Base-by-base conservation (phyloP, 768 basidiomycete species). In the Chalciporus sphaerocephalus region DNA sequence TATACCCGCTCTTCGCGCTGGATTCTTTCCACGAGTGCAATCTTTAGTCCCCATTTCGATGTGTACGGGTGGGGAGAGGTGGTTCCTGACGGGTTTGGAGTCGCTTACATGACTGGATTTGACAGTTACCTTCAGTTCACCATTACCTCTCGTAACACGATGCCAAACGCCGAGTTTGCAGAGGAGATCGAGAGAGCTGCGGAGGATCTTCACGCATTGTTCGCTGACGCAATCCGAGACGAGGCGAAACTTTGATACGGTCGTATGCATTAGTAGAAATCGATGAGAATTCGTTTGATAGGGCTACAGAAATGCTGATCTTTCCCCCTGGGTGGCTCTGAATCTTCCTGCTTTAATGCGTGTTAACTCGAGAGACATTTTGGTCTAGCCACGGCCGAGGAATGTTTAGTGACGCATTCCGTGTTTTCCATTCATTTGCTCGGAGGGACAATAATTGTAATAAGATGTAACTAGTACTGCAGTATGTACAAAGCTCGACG, bases 21-120 rank as follows among this genome's bases (percentile, higher is more conserved):
- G 94, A 81, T 83, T 6, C 70, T 97, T 54, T 93, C 90, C 62
- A 97, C 94, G 13, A 92, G 88, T 42, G 86, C 90, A 5, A 73
- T 97, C 23, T 87, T 86, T 56, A 90, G 87, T n/a, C 83, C 83
- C 48, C 85, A 88, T 64, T 82, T 97, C 58, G 76, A 74, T 28
- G 81, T 76, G 17, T 92, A 96, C 65, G 93, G 93, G 12, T 97
- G 94, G 94, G 94, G 94, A 39, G 89, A 92, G 76, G 88, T 97
- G 36, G 91, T 95, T 20, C 84, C 89, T 1, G 85, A 96, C 53
- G 94, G 94, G 1, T 97, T 94, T 60, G 94, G 94, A 24, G 85
- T 97, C 23, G 87, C 92, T 11, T 97, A 97, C 60, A 84, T 92
- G 79, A 93, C 93, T n/a, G 88, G 89, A 30, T 86, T 80, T 56